A percentile compares a stretch with the other conserved stretches of the same genome.
These are phyloP conservation scores for Glycine latifolia DNA, from an alignment of 306 rosid species.

Conservation along the genomic window DNA sequence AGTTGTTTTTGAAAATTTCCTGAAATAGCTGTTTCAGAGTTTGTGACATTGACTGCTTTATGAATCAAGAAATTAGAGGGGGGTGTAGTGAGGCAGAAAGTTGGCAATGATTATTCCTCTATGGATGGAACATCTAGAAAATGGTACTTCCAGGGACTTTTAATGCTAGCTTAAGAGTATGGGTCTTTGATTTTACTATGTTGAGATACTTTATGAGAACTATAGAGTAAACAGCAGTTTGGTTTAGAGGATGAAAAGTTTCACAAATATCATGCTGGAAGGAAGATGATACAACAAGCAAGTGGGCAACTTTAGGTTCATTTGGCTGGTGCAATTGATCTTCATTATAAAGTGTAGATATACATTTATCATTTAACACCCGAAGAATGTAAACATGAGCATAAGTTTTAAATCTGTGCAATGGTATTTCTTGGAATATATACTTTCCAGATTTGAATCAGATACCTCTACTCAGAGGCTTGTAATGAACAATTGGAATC, in stretches of 20 bases:
- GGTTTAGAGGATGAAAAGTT: slow-evolving; percentile 7
- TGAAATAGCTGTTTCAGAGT: slow-evolving; percentile 11
- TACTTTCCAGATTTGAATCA: slow-evolving; percentile 31
- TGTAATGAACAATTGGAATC: slow-evolving; percentile 24
- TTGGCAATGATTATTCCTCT: slow-evolving; percentile 14
- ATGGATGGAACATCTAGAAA: slow-evolving; percentile 8
- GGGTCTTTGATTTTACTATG: background rate
- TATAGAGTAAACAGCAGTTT: slow-evolving; percentile 15
- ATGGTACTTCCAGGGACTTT: background rate
- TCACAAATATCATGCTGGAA: slow-evolving; percentile 14
- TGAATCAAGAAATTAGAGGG: slow-evolving; percentile 20
- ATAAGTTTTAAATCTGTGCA: slow-evolving; percentile 9
- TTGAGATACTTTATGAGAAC: background rate
- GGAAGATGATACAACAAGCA: background rate
- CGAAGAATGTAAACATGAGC: background rate
- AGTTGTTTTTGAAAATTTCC: background rate
- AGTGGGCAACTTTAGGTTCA: slow-evolving; percentile 2
- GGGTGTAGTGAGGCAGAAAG: background rate
- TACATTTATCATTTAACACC: slow-evolving; percentile 24
- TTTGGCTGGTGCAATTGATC: slow-evolving; percentile 13
- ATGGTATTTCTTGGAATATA: slow-evolving; percentile 24
- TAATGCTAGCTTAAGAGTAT: background rate
- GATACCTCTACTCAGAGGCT: slow-evolving; percentile 24
- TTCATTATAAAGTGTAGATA: background rate
- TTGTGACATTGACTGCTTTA: slow-evolving; percentile 3